Evolutionary conservation across 1,284 basidiomycete species (phyloP), one percentile per base, ranked within the genome.

Genomic region (Rhodotorula sp.): DNA sequence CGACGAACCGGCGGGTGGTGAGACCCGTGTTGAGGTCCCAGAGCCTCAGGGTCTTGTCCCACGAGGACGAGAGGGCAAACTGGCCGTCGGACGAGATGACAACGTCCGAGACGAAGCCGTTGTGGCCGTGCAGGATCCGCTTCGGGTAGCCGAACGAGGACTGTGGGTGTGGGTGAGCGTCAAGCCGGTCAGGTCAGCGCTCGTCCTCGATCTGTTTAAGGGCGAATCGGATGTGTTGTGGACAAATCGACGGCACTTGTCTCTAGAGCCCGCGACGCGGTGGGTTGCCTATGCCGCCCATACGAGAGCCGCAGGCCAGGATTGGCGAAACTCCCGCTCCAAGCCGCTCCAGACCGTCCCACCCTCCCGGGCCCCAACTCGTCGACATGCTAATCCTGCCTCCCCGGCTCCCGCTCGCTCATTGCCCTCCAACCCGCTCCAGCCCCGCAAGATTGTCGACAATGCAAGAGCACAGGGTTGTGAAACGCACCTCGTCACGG

Each of bases 41-140:
- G 74, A 99, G 89, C 81, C 96, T 92, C 79, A 99, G 91, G 66
- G 96, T 98, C 86, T 99, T 95, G 86, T 99, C 96, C 96, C 96
- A 99, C 64, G 95, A 99, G 62, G 96, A 91, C 73, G 96, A 99
- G 74, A 99, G 91, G 66, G 96, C 96, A 83, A 99, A 99, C 85
- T 99, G 95, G 81, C 95, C 95, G 83, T 99, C 95, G 75, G 94
- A 97, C 73, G 93, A 95, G 83, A 96, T 93, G 66, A 96, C 95
- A 78, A 99, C 92, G 83, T 99, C 96, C 66, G 96, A 99, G 75
- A 99, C 96, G 81, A 99, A 99, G 87, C 98, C 95, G 86, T 98
- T 98, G 87, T 99, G 96, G 77, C 96, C 96, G 83, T 93, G 91
- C 76, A 99, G 89, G 81, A 98, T 93, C 80, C 91, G 90, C 86